A percentile compares a stretch with the other conserved stretches of the same genome.
phyloP scores from a whole-genome alignment of 2,329 filamentous ascomycete species.

The Zarea fungicola region DNA sequence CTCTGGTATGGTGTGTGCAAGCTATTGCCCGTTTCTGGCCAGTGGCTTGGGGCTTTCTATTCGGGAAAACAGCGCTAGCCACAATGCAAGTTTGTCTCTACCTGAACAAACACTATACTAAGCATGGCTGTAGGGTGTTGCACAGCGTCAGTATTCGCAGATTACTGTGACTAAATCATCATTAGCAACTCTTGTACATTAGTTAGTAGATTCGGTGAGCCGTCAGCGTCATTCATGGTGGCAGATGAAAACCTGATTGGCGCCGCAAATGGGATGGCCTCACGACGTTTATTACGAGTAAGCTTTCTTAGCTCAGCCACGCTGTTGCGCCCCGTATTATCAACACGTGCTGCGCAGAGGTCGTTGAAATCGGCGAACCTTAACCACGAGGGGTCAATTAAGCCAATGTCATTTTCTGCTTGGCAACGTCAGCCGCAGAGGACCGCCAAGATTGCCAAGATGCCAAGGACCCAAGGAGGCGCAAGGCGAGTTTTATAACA shows the following conservation, averaged over 20 bases:
- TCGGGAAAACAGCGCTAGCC: no score
- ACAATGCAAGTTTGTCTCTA: no score
- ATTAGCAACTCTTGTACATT: no score
- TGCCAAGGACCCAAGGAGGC: constrained; percentile 4
- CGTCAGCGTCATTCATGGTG: constrained; percentile 1
- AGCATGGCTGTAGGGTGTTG: no score
- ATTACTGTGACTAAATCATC: no score
- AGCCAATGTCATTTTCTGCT: background rate
- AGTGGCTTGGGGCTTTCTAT: no score
- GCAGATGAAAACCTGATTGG: constrained; percentile 2
- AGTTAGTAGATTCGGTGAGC: no score
- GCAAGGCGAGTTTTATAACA: constrained; percentile 2
- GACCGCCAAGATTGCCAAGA: no score
- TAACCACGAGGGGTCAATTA: background rate
- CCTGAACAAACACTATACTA: no score
- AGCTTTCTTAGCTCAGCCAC: constrained; percentile 8
- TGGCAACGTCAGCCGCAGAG: background rate
- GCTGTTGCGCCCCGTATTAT: background rate
- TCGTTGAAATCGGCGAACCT: constrained; percentile 1
- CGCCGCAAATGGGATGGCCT: background rate
- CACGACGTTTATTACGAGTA: constrained; percentile 7
- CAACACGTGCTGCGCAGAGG: constrained; percentile 7
- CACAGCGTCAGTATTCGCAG: no score
- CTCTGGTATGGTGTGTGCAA: background rate
- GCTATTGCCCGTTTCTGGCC: no score